phyloP scores from a whole-genome alignment of 202 grass and related monocot genomes.

The Saccharum hybrid region DNA sequence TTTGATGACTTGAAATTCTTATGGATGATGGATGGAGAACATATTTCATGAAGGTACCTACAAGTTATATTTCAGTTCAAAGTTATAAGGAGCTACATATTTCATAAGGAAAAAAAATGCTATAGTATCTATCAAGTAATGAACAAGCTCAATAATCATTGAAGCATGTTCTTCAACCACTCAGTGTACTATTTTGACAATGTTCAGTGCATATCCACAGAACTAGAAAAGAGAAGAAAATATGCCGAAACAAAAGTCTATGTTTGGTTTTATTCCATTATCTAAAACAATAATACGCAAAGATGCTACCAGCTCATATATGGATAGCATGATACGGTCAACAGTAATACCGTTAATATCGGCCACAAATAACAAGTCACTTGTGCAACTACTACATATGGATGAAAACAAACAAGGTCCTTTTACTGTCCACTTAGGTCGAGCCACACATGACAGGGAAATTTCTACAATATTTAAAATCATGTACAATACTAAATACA shows the following conservation, averaged over 20 bases:
- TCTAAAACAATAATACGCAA: conserved; percentile 4
- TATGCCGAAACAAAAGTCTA: conserved; percentile 1
- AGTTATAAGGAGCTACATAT: conserved; percentile 35
- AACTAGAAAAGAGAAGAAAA: conserved; percentile 18
- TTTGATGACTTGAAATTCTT: conserved; percentile 99
- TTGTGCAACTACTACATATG: conserved; percentile 19
- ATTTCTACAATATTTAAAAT: background rate
- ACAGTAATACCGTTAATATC: conserved; percentile 17
- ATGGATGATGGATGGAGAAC: conserved; percentile 87
- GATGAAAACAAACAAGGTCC: conserved; percentile 6
- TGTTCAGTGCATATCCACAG: background rate
- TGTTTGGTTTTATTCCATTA: background rate
- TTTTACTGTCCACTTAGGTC: conserved; percentile 8
- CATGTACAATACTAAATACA: background rate
- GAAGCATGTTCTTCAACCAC: conserved; percentile 11
- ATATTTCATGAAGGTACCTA: conserved; percentile 98
- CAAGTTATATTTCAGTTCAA: conserved; percentile 38
- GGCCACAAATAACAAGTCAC: background rate
- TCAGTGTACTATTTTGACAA: conserved; percentile 20
- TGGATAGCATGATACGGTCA: conserved; percentile 17
- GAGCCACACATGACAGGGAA: conserved; percentile 8
- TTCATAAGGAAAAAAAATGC: conserved; percentile 33
- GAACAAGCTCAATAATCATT: conserved; percentile 6
- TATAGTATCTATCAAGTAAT: background rate
- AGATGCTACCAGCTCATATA: conserved; percentile 34